Conservation (phyloP, 148 eudicot species). For the Rheum nobile region DNA sequence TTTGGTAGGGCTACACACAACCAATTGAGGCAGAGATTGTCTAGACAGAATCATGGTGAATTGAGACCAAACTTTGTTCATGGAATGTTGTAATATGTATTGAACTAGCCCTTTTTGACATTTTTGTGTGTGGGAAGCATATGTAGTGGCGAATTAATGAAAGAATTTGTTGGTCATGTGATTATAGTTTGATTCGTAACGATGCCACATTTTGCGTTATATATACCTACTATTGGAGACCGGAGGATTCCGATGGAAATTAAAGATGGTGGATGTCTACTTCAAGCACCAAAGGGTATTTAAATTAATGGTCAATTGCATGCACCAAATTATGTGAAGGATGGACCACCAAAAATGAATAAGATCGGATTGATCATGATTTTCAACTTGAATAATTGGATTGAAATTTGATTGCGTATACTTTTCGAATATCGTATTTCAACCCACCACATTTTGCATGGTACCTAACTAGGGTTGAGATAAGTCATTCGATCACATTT, state of each 20-base stretch:
- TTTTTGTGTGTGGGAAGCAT: not conserved
- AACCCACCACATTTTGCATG: too few relatives aligned
- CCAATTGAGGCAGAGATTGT: constrained; percentile 7
- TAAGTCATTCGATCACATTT: too few relatives aligned
- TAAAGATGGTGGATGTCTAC: not conserved
- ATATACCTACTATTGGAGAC: not conserved
- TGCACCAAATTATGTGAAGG: not conserved
- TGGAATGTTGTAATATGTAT: not conserved
- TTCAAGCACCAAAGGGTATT: not conserved
- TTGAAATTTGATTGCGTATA: not conserved
- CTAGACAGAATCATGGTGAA: not conserved
- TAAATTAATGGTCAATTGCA: not conserved
- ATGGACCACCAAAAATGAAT: not conserved
- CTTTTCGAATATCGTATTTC: too few relatives aligned
- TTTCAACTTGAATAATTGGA: not conserved
- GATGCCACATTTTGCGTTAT: too few relatives aligned
- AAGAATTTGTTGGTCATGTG: not conserved
- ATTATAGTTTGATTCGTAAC: not conserved
- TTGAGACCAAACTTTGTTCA: not conserved
- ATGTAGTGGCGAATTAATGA: not conserved
- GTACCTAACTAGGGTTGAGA: too few relatives aligned
- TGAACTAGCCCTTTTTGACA: not conserved
- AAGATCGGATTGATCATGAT: not conserved
- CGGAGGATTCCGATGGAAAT: not conserved
- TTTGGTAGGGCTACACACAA: not conserved